Percentiles rank a stretch among this genome's conserved stretches.
phyloP scores from a whole-genome alignment of 441 rosid species.

The Flueggea neowawraea region DNA sequence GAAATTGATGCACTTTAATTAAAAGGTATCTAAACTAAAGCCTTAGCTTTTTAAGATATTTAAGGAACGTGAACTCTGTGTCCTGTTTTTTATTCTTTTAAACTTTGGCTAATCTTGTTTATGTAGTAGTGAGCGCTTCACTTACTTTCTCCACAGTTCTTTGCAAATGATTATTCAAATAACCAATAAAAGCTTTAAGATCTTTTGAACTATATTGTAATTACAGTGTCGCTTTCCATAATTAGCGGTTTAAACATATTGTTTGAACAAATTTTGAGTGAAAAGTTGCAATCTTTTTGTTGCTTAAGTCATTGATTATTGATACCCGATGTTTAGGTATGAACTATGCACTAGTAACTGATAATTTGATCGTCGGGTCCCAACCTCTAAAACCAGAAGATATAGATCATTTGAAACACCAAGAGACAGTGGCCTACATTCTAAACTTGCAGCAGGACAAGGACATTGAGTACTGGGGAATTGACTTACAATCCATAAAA shows the following conservation, averaged over 20 bases:
- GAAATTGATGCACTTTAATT: too few relatives aligned
- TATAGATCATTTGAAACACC: slow-evolving; percentile 63
- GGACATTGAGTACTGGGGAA: slow-evolving; percentile 81
- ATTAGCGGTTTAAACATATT: neutral
- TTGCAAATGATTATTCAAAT: too few relatives aligned
- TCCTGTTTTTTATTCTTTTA: too few relatives aligned
- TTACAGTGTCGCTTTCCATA: neutral
- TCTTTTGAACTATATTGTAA: neutral
- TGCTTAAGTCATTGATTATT: slow-evolving; percentile 17
- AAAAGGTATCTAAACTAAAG: too few relatives aligned
- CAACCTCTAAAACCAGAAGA: slow-evolving; percentile 92
- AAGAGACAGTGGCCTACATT: slow-evolving; percentile 84
- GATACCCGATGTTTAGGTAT: slow-evolving; percentile 51
- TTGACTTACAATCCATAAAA: slow-evolving; percentile 55
- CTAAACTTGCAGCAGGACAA: slow-evolving; percentile 88
- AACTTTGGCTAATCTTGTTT: too few relatives aligned
- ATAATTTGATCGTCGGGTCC: slow-evolving; percentile 78
- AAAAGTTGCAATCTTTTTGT: neutral
- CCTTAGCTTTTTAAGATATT: too few relatives aligned
- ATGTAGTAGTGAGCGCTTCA: too few relatives aligned
- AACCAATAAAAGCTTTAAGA: neutral
- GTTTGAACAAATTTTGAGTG: neutral
- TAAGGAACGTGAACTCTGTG: too few relatives aligned
- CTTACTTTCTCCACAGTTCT: too few relatives aligned
- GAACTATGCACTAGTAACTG: slow-evolving; percentile 79